Conservation (phyloP, 1,284 basidiomycete genomes). For the Microbotryomycetes sp. region DNA sequence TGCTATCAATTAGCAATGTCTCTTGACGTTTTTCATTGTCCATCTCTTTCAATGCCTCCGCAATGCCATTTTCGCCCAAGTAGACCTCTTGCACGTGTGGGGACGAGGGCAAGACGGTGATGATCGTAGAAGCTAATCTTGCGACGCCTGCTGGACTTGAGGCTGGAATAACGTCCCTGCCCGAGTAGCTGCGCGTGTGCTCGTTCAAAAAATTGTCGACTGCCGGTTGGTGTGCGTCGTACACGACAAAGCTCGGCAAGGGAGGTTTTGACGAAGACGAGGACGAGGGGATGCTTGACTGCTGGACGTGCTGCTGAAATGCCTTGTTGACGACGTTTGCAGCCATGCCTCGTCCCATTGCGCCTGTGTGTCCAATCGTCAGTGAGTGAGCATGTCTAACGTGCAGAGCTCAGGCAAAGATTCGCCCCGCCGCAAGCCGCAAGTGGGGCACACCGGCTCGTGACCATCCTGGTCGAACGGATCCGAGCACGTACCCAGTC, state of each 20-base stretch:
- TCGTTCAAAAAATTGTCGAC: constrained; percentile 53
- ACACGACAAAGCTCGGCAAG: constrained; percentile 55
- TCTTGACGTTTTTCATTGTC: constrained; percentile 9
- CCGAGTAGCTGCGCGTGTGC: constrained; percentile 30
- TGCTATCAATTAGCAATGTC: constrained; percentile 76
- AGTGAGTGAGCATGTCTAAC: neutral
- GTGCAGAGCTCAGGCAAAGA: neutral
- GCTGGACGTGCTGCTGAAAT: constrained; percentile 18
- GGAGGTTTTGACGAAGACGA: constrained; percentile 13
- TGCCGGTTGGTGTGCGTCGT: constrained; percentile 61
- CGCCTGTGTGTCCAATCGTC: too few species aligned
- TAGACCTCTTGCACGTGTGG: constrained; percentile 45
- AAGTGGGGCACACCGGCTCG: neutral
- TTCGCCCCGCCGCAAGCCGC: neutral
- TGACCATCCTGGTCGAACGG: neutral
- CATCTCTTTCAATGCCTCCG: constrained; percentile 20
- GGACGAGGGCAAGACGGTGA: constrained; percentile 48
- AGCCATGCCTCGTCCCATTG: constrained; percentile 77
- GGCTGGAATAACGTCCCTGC: constrained; percentile 36
- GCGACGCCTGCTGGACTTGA: constrained; percentile 43
- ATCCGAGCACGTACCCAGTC: constrained; percentile 52
- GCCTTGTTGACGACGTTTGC: constrained; percentile 51
- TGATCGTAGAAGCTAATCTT: constrained; percentile 41
- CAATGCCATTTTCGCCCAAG: constrained; percentile 36
- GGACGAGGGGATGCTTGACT: too few species aligned